Base-by-base conservation (phyloP, 495 filamentous ascomycete species). In the Talaromyces thailandensis region DNA sequence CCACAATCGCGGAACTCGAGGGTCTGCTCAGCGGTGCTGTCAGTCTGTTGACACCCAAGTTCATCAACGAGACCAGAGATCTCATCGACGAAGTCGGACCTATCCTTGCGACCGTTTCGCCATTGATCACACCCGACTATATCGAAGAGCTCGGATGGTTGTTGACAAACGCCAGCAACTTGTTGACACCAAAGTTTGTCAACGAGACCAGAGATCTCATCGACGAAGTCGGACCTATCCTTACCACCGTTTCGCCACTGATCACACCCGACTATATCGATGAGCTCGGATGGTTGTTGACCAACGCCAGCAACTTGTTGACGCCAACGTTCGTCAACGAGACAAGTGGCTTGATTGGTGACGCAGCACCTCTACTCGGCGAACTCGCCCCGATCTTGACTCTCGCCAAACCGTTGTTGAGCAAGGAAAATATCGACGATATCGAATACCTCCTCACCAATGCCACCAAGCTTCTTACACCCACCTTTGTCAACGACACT, bases 401-500 rank as follows among this genome's bases (percentile, higher is more conserved):
- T n/a, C 32, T 60, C n/a, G 62, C 76, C 14, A 65, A 67, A 18
- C 73, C 76, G 0, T 61, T 78, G 23, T 64, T 82, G 18, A 74
- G 69, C n/a, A 62, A 66, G 6, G 61, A 63, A 55, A 66, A 62
- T 58, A 68, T 65, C 62, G 73, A 64, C 9, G 63, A 70, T 21
- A 65, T 74, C 25, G 58, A 61, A 29, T 62, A 45, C 48, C 63
- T 74, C 23, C 68, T 81, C 18, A 65, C 65, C 51, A 76, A 80
- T 56, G 76, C 76, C 14, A 75, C 75, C 55, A 65, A 67, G 24
- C 73, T 80, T 16, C 58, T 80, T 21, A 76, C 75, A 7, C 61
- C 61, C 35, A 66, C 70, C 40, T 79, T 81, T 62, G 75, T 81
- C 43, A 66, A 71, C 35, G 71, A 79, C 55, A 79, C 77, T 24